These are phyloP conservation scores for Casuarina glauca DNA, from an alignment of 306 rosid species.

Conservation along the genomic window DNA sequence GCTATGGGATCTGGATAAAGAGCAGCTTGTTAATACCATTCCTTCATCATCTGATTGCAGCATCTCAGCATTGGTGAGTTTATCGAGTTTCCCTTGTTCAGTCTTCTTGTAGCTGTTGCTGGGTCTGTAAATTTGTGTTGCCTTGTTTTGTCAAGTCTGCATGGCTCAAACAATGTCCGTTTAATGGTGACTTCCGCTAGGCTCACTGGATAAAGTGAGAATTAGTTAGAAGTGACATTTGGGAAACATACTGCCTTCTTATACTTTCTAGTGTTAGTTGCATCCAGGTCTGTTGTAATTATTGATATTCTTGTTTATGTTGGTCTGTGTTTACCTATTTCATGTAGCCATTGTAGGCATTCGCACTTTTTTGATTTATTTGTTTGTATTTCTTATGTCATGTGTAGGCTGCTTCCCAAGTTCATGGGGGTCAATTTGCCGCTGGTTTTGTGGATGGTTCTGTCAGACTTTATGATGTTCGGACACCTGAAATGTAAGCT, in stretches of 20 bases:
- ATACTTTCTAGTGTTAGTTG: not conserved
- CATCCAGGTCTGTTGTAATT: not conserved
- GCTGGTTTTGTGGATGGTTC: conserved; percentile 96
- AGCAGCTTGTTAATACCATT: conserved; percentile 73
- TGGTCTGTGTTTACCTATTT: not conserved
- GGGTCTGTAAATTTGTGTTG: not conserved
- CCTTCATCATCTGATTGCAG: conserved; percentile 84
- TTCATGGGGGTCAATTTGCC: conserved; percentile 89
- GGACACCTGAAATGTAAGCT: conserved; percentile 86
- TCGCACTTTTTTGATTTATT: not conserved
- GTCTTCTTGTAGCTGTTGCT: not conserved
- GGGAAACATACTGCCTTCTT: not conserved
- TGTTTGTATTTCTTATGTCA: not conserved
- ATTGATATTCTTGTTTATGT: not conserved
- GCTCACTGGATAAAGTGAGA: not conserved
- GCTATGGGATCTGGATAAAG: conserved; percentile 95
- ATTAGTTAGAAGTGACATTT: not conserved
- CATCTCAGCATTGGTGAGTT: conserved; percentile 86
- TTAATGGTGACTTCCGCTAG: not conserved
- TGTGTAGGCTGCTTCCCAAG: conserved; percentile 92
- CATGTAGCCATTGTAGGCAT: not conserved
- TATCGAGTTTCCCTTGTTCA: conserved; percentile 11
- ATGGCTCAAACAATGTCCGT: not conserved
- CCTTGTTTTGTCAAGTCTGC: not conserved
- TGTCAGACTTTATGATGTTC: conserved; percentile 81